These are phyloP conservation scores for Talaromyces adpressus DNA, from an alignment of 495 filamentous ascomycete species.

Conservation along the genomic window DNA sequence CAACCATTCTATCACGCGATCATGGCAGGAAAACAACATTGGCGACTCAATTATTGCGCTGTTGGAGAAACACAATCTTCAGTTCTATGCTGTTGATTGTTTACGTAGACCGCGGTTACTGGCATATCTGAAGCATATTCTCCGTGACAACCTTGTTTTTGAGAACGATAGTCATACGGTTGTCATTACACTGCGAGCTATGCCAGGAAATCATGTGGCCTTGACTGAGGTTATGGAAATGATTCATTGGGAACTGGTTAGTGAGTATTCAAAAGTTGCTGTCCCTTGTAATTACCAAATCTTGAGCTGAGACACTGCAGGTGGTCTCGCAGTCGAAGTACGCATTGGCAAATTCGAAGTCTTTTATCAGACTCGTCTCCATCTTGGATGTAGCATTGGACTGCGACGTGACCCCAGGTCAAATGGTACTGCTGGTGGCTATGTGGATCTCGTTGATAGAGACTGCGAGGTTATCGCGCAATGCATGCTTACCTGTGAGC, in stretches of 20 bases:
- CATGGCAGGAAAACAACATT: neutral
- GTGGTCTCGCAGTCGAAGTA: constrained; percentile 2
- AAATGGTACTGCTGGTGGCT: neutral
- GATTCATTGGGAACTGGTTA: neutral
- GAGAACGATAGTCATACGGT: constrained; percentile 4
- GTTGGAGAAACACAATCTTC: neutral
- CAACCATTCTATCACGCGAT: neutral
- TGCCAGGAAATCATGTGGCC: neutral
- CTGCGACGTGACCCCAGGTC: neutral
- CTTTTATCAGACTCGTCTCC: neutral
- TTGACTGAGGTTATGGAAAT: neutral
- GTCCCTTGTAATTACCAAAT: no score
- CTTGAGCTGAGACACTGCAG: neutral
- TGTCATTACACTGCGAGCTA: neutral
- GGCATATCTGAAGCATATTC: neutral
- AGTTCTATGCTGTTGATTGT: neutral
- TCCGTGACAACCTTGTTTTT: neutral
- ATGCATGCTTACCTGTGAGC: neutral
- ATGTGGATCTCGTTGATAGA: neutral
- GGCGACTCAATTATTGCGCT: neutral
- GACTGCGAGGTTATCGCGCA: neutral
- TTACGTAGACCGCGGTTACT: neutral
- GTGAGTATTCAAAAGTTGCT: neutral
- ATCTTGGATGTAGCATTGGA: neutral
- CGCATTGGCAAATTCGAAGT: neutral